Percentiles rank a stretch among this genome's conserved stretches.
Conservation (phyloP, 2,329 filamentous ascomycete genomes). For the Paramyrothecium sp. region DNA sequence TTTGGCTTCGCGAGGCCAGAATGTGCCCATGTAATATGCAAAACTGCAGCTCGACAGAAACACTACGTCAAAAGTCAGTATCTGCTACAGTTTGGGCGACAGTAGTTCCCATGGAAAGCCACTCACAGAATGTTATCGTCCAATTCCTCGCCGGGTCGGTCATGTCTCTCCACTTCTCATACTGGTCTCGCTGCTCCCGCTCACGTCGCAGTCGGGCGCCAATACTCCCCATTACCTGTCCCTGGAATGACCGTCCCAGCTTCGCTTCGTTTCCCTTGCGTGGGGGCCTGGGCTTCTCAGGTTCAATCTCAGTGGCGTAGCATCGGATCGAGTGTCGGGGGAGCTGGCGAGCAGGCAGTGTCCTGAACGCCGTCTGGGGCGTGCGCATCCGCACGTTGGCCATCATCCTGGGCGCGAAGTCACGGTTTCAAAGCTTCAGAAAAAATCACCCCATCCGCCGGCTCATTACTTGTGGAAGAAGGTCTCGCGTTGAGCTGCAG, state of each 20-base stretch:
- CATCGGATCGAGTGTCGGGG: constrained; percentile 13
- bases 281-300: constrained; percentile 27
- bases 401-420: constrained; percentile 18
- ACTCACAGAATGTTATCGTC: constrained; percentile 54
- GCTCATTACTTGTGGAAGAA: neutral
- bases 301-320: constrained; percentile 35
- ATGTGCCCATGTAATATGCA: constrained; percentile 60
- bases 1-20: constrained; percentile 48
- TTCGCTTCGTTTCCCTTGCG: constrained; percentile 34
- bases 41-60: constrained; percentile 49
- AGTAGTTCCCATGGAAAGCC: neutral
- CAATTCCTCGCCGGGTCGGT: constrained; percentile 44
- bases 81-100: neutral
- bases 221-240: constrained; percentile 60
- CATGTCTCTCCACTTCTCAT: constrained; percentile 38
- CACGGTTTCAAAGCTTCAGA: neutral
- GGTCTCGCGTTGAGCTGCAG: neutral
- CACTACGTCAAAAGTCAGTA: constrained; percentile 31
- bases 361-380: constrained; percentile 26
- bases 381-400: constrained; percentile 30
- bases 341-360: constrained; percentile 17
- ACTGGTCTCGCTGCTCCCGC: constrained; percentile 50
- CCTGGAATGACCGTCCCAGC: constrained; percentile 47
- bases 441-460: no score
- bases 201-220: constrained; percentile 54